phyloP scores from a whole-genome alignment of 1,284 basidiomycete genomes.

The Boletus semigastroideus region DNA sequence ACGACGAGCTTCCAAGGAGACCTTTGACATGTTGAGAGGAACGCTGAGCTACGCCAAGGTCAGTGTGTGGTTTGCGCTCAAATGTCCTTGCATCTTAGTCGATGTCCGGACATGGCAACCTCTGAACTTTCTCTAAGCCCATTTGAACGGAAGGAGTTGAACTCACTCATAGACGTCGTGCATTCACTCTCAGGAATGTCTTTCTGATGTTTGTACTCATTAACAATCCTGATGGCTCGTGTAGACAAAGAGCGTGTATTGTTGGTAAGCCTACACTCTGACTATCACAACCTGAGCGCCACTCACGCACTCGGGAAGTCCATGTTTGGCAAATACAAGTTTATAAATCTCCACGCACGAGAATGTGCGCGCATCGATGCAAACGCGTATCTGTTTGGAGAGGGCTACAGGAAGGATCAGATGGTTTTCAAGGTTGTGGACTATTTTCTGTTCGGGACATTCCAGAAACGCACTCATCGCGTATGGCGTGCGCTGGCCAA shows the following conservation, averaged over 20 bases:
- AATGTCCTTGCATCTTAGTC: neutral
- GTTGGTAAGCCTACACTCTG: neutral
- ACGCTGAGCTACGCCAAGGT: neutral
- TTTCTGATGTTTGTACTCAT: neutral
- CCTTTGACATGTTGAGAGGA: neutral
- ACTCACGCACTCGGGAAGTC: no score
- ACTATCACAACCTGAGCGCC: neutral
- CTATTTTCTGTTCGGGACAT: neutral
- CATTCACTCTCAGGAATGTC: neutral
- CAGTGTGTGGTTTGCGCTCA: neutral
- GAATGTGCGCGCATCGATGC: neutral
- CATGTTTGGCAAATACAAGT: neutral
- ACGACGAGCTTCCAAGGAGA: neutral
- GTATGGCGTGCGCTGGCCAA: neutral
- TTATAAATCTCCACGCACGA: conserved; percentile 1
- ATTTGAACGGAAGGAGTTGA: neutral
- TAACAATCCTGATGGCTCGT: neutral
- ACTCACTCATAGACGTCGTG: neutral
- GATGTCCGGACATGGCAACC: neutral
- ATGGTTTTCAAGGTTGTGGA: neutral
- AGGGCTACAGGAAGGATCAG: neutral
- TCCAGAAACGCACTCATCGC: neutral
- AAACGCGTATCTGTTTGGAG: neutral
- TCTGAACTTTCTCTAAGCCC: neutral
- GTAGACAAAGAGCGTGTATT: neutral